Percentiles rank a stretch among this genome's conserved stretches.
Evolutionary conservation across 768 basidiomycete species (phyloP).

Genomic region (Lactarius trivialis): DNA sequence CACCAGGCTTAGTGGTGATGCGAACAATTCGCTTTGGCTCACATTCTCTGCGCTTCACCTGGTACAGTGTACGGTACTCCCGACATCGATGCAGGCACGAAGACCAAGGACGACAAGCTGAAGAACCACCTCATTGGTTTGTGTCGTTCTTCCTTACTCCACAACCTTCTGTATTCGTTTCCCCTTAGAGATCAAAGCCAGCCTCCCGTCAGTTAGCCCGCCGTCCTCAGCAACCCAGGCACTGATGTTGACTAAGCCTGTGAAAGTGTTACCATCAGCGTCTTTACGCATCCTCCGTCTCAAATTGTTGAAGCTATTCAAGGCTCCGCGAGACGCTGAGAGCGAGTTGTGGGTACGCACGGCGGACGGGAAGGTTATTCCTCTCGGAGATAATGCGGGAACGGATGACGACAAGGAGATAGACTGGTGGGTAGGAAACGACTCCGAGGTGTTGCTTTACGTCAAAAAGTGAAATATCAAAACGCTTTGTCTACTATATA

Average conservation of each 20-base stretch:
- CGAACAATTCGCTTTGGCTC: neutral
- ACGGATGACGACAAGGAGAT: conserved; percentile 45
- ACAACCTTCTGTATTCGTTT: neutral
- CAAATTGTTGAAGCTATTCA: conserved; percentile 41
- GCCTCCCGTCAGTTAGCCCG: neutral
- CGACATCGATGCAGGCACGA: conserved; percentile 29
- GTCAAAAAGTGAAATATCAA: neutral
- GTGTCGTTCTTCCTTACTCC: conserved; percentile 15
- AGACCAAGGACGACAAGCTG: conserved; percentile 41
- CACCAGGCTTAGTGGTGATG: neutral
- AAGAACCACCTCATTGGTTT: conserved; percentile 56
- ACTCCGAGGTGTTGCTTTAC: conserved; percentile 31
- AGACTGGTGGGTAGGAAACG: conserved; percentile 65
- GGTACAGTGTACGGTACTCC: conserved; percentile 53
- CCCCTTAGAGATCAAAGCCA: conserved; percentile 22
- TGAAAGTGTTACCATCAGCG: conserved; percentile 67
- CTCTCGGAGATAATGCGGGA: conserved; percentile 31
- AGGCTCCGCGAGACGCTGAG: conserved; percentile 32
- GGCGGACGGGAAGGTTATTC: conserved; percentile 40
- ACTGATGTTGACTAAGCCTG: conserved; percentile 24
- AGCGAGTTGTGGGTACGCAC: conserved; percentile 49
- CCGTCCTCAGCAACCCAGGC: conserved; percentile 7
- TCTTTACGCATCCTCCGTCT: conserved; percentile 53
- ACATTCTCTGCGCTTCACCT: neutral
- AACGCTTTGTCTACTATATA: no score